A percentile compares a stretch with the other conserved stretches of the same genome.
These are phyloP conservation scores for Phytophthora ramorum DNA, from an alignment of 352 stramenopile genomes.

Conservation along the genomic window DNA sequence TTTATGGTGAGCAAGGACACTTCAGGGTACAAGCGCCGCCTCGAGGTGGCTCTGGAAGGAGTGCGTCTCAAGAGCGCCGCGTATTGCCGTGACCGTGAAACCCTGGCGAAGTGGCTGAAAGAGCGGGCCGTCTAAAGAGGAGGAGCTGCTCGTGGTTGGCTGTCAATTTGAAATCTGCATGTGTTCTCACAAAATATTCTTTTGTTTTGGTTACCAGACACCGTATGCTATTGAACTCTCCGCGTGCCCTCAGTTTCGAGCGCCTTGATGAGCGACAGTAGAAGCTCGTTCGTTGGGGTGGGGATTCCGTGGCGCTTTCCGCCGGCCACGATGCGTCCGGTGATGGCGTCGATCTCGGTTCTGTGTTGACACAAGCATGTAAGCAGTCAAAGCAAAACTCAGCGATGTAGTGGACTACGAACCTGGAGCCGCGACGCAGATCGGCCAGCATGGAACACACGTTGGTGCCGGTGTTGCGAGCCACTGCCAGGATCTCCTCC, in stretches of 20 bases:
- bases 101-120: conserved; percentile 65
- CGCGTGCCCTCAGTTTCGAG: conserved; percentile 49
- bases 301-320: conserved; percentile 52
- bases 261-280: conserved; percentile 63
- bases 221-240: neutral
- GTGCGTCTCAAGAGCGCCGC: conserved; percentile 64
- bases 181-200: neutral
- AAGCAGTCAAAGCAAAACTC: neutral
- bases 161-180: neutral
- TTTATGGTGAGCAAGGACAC: conserved; percentile 70
- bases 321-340: conserved; percentile 57
- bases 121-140: conserved; percentile 27
- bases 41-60: conserved; percentile 64
- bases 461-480: conserved; percentile 61
- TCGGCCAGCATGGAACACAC: conserved; percentile 82
- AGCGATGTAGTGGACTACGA: neutral
- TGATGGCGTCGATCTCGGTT: conserved; percentile 84
- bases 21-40: conserved; percentile 55
- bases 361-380: conserved; percentile 18
- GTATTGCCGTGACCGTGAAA: conserved; percentile 59
- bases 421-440: conserved; percentile 67
- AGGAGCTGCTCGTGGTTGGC: neutral
- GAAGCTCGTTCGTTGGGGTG: conserved; percentile 70
- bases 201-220: neutral
- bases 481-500: conserved; percentile 58